Conservation (phyloP, 345 rosid genomes). For the Citropsis articulata region DNA sequence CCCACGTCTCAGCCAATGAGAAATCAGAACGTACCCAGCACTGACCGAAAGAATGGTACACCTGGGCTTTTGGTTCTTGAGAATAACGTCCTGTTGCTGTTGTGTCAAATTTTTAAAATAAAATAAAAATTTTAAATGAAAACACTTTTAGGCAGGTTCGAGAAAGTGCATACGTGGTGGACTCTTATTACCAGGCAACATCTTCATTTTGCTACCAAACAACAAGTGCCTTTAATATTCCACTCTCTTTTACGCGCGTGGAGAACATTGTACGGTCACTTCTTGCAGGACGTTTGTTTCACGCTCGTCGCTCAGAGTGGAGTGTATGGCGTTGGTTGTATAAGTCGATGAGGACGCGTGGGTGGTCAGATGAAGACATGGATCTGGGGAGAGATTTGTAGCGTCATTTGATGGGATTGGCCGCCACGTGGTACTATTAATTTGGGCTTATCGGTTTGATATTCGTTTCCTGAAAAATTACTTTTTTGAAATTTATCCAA, state of each 20-base stretch:
- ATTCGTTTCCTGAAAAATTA: not conserved
- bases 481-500: not conserved
- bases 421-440: not conserved
- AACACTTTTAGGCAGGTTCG: slow-evolving; percentile 19
- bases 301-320: not conserved
- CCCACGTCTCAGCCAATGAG: not conserved
- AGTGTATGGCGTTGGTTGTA: not conserved
- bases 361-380: slow-evolving; percentile 19
- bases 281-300: not conserved
- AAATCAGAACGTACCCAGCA: slow-evolving; percentile 1
- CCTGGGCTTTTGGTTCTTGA: slow-evolving; percentile 14
- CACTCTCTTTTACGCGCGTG: slow-evolving; percentile 3
- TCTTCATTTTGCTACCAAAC: not conserved
- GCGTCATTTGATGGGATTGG: not conserved
- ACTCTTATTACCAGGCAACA: slow-evolving; percentile 1
- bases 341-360: slow-evolving; percentile 27
- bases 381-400: slow-evolving; percentile 10
- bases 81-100: not conserved
- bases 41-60: slow-evolving; percentile 22
- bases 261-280: not conserved
- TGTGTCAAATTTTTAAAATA: not conserved
- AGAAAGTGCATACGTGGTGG: slow-evolving; percentile 35
- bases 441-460: not conserved
- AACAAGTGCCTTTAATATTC: not conserved
- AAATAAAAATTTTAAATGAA: not conserved